phyloP scores from a whole-genome alignment of 352 stramenopile species.

The Phytophthora brassicae region DNA sequence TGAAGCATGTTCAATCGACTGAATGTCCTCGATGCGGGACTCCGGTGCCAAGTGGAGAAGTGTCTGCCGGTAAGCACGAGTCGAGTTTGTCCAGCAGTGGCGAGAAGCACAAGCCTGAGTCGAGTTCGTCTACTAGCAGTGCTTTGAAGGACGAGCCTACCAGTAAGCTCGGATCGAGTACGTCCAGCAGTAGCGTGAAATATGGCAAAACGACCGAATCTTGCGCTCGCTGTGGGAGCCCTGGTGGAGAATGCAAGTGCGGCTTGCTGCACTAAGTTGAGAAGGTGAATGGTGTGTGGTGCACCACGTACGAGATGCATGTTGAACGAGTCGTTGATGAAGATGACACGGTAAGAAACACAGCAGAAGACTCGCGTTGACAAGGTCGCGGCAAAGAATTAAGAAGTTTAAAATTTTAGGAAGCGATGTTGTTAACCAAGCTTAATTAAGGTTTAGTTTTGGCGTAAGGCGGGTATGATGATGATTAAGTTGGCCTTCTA shows the following conservation, averaged over 20 bases:
- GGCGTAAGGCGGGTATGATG: no score
- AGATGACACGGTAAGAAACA: not conserved
- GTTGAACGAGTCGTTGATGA: not conserved
- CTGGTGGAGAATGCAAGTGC: constrained; percentile 29
- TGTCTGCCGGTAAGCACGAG: not conserved
- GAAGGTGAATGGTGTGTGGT: not conserved
- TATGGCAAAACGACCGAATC: not conserved
- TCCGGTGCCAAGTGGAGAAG: not conserved
- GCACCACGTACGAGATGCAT: constrained; percentile 3
- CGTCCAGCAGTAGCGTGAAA: not conserved
- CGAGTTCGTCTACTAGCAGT: not conserved
- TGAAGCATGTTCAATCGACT: no score
- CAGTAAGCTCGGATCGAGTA: not conserved
- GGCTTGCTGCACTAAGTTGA: constrained; percentile 26
- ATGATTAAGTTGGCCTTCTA: no score
- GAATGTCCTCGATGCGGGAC: no score
- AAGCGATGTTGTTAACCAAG: not conserved
- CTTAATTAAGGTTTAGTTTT: not conserved
- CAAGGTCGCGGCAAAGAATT: constrained; percentile 9
- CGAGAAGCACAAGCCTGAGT: not conserved
- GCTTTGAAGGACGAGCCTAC: no score
- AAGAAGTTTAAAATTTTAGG: not conserved
- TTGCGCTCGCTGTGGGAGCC: constrained; percentile 26
- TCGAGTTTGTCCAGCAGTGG: not conserved
- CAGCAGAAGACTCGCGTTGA: not conserved